phyloP scores from a whole-genome alignment of 2,329 filamentous ascomycete species.

The Arachnomyces sp. region DNA sequence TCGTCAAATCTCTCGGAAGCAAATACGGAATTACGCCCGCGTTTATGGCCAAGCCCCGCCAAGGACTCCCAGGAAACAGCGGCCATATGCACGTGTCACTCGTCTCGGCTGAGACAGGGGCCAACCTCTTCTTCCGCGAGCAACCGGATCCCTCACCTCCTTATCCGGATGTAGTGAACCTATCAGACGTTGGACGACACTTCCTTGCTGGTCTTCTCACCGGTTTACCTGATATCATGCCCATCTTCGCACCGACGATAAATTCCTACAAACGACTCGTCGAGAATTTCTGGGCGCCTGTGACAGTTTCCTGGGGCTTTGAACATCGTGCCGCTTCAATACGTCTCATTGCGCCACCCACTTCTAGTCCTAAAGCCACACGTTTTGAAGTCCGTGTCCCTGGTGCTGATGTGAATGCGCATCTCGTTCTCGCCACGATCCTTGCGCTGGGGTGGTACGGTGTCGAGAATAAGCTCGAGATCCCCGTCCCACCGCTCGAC shows the following conservation, averaged over 20 bases:
- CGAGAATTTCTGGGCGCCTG: slow-evolving; percentile 98
- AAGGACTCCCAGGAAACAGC: slow-evolving; percentile 86
- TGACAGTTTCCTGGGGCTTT: slow-evolving; percentile 93
- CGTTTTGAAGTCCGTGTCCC: slow-evolving; percentile 88
- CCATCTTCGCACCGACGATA: slow-evolving; percentile 83
- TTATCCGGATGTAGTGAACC: slow-evolving; percentile 66
- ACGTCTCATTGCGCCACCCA: slow-evolving; percentile 81
- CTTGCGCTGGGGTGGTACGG: slow-evolving; percentile 84
- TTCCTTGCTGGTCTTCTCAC: slow-evolving; percentile 87
- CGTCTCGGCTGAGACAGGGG: slow-evolving; percentile 62
- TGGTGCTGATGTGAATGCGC: slow-evolving; percentile 88
- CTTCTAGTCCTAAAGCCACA: slow-evolving; percentile 74
- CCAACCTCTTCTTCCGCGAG: slow-evolving; percentile 75
- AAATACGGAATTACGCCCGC: slow-evolving; percentile 89
- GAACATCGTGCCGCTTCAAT: slow-evolving; percentile 92
- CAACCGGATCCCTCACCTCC: slow-evolving; percentile 61
- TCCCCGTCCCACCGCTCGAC: slow-evolving; percentile 72
- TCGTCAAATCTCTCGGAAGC: slow-evolving; percentile 79
- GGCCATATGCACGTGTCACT: slow-evolving; percentile 94
- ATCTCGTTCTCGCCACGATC: slow-evolving; percentile 78
- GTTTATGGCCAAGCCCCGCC: slow-evolving; percentile 96
- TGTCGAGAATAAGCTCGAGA: slow-evolving; percentile 82
- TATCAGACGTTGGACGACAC: slow-evolving; percentile 83
- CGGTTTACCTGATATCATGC: slow-evolving; percentile 92
- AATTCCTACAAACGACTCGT: slow-evolving; percentile 98